Evolutionary conservation across 257 asterid species (phyloP).

Genomic region (Fraxinus americana): DNA sequence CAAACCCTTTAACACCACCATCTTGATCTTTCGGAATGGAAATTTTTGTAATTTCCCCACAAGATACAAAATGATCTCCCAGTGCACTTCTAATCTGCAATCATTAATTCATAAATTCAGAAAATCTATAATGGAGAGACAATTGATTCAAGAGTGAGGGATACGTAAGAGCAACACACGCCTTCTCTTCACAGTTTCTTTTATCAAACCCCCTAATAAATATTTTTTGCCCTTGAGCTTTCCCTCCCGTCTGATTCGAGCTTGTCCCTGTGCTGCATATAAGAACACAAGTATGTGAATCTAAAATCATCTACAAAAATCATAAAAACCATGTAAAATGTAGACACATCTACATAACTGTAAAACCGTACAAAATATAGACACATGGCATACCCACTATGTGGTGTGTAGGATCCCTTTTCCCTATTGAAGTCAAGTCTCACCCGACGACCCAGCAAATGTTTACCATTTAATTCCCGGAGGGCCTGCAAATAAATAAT

Average conservation of each 20-base stretch:
- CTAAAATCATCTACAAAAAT: neutral
- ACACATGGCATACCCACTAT: slow-evolving; percentile 34
- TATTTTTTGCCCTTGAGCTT: slow-evolving; percentile 28
- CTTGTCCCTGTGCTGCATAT: slow-evolving; percentile 24
- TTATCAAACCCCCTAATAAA: slow-evolving; percentile 44
- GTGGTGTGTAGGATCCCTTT: slow-evolving; percentile 46
- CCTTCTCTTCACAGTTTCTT: slow-evolving; percentile 32
- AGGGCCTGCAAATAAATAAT: slow-evolving; percentile 34
- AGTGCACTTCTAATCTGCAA: slow-evolving; percentile 67
- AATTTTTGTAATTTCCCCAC: slow-evolving; percentile 72
- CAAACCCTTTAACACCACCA: slow-evolving; percentile 68
- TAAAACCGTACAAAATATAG: neutral
- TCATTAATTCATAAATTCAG: neutral
- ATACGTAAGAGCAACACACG: slow-evolving; percentile 3
- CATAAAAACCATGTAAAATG: neutral
- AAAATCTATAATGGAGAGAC: no score
- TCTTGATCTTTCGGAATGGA: slow-evolving; percentile 65
- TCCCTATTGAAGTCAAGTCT: slow-evolving; percentile 47
- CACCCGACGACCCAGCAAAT: slow-evolving; percentile 38
- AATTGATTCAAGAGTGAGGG: neutral
- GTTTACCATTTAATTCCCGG: slow-evolving; percentile 38
- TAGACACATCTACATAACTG: neutral
- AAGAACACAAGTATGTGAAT: neutral
- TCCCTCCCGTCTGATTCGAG: slow-evolving; percentile 32
- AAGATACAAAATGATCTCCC: slow-evolving; percentile 64